These are phyloP conservation scores for Dalbergia cultrata DNA, from an alignment of 306 rosid species.

Conservation along the genomic window DNA sequence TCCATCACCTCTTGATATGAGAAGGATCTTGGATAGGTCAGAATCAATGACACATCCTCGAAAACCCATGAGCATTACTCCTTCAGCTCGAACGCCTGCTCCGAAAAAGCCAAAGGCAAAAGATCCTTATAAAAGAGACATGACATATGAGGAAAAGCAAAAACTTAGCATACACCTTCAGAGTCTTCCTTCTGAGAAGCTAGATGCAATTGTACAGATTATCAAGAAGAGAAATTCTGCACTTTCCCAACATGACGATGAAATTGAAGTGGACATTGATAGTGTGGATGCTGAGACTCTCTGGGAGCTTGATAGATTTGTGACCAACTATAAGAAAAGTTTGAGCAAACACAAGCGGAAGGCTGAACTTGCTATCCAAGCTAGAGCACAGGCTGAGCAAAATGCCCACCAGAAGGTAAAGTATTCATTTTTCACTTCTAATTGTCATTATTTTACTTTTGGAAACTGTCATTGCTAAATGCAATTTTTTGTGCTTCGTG, in stretches of 20 bases:
- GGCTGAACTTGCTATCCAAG: constrained; percentile 79
- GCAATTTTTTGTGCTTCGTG: constrained; percentile 24
- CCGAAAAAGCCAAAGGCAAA: constrained; percentile 97
- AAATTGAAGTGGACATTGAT: constrained; percentile 96
- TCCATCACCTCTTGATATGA: constrained; percentile 84
- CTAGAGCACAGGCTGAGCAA: constrained; percentile 64
- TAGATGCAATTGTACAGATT: constrained; percentile 83
- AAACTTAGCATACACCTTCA: constrained; percentile 86
- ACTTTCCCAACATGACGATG: constrained; percentile 83
- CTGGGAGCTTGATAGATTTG: constrained; percentile 98
- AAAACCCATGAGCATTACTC: constrained; percentile 69
- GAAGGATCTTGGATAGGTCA: constrained; percentile 77
- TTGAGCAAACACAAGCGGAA: constrained; percentile 91
- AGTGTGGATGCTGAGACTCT: constrained; percentile 91
- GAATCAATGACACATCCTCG: constrained; percentile 67
- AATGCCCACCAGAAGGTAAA: constrained; percentile 63
- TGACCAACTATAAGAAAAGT: constrained; percentile 91
- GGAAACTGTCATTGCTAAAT: constrained; percentile 30
- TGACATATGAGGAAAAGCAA: constrained; percentile 95
- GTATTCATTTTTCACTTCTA: constrained; percentile 2
- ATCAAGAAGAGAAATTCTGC: constrained; percentile 80
- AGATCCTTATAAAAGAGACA: constrained; percentile 89
- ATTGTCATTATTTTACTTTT: neutral
- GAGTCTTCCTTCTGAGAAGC: constrained; percentile 81
- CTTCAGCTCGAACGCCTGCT: constrained; percentile 80